Base-by-base conservation (phyloP, 495 filamentous ascomycete genomes). In the Aspergillus wentii region DNA sequence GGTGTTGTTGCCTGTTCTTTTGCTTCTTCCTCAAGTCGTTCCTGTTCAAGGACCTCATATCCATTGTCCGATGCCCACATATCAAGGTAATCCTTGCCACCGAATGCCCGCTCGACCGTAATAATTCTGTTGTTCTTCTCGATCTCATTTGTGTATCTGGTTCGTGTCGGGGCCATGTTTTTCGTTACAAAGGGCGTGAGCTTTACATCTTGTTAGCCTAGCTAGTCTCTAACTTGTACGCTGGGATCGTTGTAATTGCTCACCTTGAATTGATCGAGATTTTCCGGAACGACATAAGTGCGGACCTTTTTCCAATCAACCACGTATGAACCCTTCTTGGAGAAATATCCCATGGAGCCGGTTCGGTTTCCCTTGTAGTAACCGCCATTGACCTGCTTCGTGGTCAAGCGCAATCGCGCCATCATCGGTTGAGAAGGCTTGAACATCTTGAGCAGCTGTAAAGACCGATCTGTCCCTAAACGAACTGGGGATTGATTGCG, bases 311-410 rank as follows among this genome's bases (percentile, higher is more conserved):
- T 49, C 74, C 75, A 90, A 40, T 96, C 82, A 49, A 95, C 80
- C 7, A 80, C 57, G 60, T 88, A 98, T 21, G 80, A 80, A 57
- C 91, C 90, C 62, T 82, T 75, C 57, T 86, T 87, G 14, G 86
- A 89, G 62, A 95, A 91, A 21, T 69, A 59, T 45, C 92, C 92
- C 80, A 91, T 86, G 25, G 82, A 77, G 9, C 94, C 94, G 1
- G 86, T 79, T 16, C 91, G 74, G 42, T 79, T 96, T 56, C 94
- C 94, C 71, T 97, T 97, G 78, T 97, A 97, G 76, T 81, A 98
- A 33, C 87, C 92, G 59, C 89, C 88, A 57, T 83, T 84, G 66
- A 86, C 80, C 59, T 86, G 79, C 67, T 98, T 98, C 44, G 92
- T 97, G 4, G 85, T 95, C 38, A 98, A 72, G 54, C 85, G 80